Evolutionary conservation across 1,139 yeast species (phyloP), one percentile per base, ranked within the genome.

Genomic region (Taiozyma sp.): DNA sequence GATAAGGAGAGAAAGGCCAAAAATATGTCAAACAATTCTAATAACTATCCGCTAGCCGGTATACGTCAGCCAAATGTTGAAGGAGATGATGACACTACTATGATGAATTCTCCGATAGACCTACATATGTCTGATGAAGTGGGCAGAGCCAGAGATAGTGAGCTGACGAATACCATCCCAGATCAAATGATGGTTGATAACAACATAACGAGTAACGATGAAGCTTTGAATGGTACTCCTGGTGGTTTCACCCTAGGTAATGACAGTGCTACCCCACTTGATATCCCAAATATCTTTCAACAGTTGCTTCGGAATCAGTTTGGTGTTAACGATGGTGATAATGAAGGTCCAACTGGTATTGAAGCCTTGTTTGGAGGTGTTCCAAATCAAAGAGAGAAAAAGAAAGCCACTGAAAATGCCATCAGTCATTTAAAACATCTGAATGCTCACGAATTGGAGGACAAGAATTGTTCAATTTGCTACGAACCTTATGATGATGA

Each of bases 381-480:
- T 7, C 2, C 29, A 24, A n/a, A 16, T 5, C 30, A 24, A 13
- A 23, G 14, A 13, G 7, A 40, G 13, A 40, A n/a, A 13, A 40
- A 32, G 13, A 32, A 30, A 16, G 51, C 51, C 13, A 27, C 49
- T 8, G 30, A 38, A 16, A 40, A 49, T 39, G 51, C 51, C 4
- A 49, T 49, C 8, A 43, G 39, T n/a, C 41, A 43, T 10, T 22
- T 49, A 7, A 27, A 49, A n/a, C 28, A 32, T 22, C 16, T 46
- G 2, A 27, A 43, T 19, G 43, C 36, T 4, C 7, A 23, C 4
- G 22, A 38, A 4, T 28, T 49, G 14, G 22, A 39, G 34, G 66
- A 67, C n/a, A 64, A 62, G 14, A 69, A 67, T 5, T 86, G 93
- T 60, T 72, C 89, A 19, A 83, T 86, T 43, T 86, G 93, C 66